These are phyloP conservation scores for Manihot esculenta DNA, from an alignment of 441 rosid genomes.

Conservation along the genomic window DNA sequence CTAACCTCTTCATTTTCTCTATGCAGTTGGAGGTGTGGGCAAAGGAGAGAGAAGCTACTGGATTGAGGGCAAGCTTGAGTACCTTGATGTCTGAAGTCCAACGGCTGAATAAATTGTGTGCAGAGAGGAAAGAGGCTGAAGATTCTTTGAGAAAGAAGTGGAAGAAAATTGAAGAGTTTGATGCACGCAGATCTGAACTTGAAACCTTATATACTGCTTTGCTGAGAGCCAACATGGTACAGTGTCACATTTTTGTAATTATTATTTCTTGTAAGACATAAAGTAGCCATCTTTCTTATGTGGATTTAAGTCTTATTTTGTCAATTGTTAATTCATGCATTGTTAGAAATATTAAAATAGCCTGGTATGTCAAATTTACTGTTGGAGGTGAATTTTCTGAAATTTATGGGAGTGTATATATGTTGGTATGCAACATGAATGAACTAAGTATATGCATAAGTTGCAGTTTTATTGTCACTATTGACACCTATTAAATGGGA, in stretches of 20 bases:
- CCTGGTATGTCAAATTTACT: not conserved
- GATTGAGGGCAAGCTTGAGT: slow-evolving; percentile 82
- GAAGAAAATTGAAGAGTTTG: slow-evolving; percentile 97
- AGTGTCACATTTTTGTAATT: slow-evolving; percentile 11
- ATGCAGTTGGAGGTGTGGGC: slow-evolving; percentile 92
- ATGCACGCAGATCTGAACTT: slow-evolving; percentile 90
- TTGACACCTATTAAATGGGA: not conserved
- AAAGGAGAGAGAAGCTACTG: slow-evolving; percentile 91
- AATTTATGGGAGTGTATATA: not conserved
- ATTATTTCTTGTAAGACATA: slow-evolving; percentile 12
- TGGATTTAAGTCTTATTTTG: not conserved
- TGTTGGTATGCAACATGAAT: not conserved
- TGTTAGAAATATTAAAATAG: not conserved
- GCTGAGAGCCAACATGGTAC: slow-evolving; percentile 84
- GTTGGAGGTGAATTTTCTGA: not conserved
- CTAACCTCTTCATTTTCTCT: slow-evolving; percentile 20
- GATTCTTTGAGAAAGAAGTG: slow-evolving; percentile 87
- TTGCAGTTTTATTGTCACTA: not conserved
- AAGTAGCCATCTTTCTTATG: not conserved
- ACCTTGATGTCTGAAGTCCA: slow-evolving; percentile 82
- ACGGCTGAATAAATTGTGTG: slow-evolving; percentile 76
- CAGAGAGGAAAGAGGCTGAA: slow-evolving; percentile 94
- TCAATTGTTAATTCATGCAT: not conserved
- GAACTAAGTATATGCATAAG: not conserved
- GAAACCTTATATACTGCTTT: slow-evolving; percentile 79